Evolutionary conservation across 768 basidiomycete genomes (phyloP), one percentile per base, ranked within the genome.

Genomic region (Amanita molliuscula): DNA sequence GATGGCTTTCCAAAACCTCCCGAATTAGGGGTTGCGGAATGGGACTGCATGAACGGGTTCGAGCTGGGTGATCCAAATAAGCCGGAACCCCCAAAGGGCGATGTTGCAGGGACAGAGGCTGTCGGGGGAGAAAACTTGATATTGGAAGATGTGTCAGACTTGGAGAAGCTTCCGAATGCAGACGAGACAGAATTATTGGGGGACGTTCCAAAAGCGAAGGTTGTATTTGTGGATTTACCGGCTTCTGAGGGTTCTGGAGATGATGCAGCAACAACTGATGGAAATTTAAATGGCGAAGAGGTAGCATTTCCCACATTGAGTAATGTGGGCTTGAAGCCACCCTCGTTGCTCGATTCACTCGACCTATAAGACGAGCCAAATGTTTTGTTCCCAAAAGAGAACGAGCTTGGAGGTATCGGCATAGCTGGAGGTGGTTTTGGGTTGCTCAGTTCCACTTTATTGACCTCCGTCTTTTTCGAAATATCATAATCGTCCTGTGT

Each of bases 401-500:
- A 61, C 6, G 58, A 56, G 13, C 61, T 33, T 1, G 73, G 71
- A 29, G 72, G 67, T 29, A 68, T 65, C 16, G 75, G 61, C 62
- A 61, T 62, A n/a, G 54, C 44, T 13, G 49, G 34, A 29, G 53
- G 46, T 44, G 59, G 59, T 20, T 56, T 37, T 29, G 55, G 9
- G 8, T 55, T 41, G 37, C 48, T 40, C 38, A 53, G 26, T n/a
- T 52, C 40, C 20, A 5, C 6, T 16, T 47, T 29, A 9, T 55
- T 43, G 3, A 42, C 26, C 29, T 48, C 50, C 11, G 56, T 48
- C 18, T 60, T 34, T 20, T 35, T 43, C 23, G 57, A 6, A 11
- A 65, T 62, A 29, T 84, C 78, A 54, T 72, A 80, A 20, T 81
- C 76, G 43, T 73, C 72, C 60, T 81, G 77, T 8, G 80, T 72